Conservation (phyloP, 306 rosid species). For the peach (Prunus persica) region Prunus_persica_NCBIv2 NC_034012.1:7786501-7787000, state of each 20-base stretch:
- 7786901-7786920: slow-evolving; percentile 42
- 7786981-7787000: slow-evolving; percentile 11
- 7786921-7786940: slow-evolving; percentile 45
- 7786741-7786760: slow-evolving; percentile 13
- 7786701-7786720: neutral
- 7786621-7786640: slow-evolving; percentile 20
- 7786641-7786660: slow-evolving; percentile 8
- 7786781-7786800: slow-evolving; percentile 57
- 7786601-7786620: neutral
- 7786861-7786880: neutral
- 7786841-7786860: neutral
- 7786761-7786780: slow-evolving; percentile 65
- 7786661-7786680: slow-evolving; percentile 13
- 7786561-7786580: slow-evolving; percentile 28
- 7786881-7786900: neutral
- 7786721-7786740: neutral
- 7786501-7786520: slow-evolving; percentile 57
- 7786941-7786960: slow-evolving; percentile 46
- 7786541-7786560: slow-evolving; percentile 49
- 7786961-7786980: slow-evolving; percentile 44
- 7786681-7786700: slow-evolving; percentile 5
- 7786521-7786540: slow-evolving; percentile 43
- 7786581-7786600: slow-evolving; percentile 24
- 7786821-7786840: slow-evolving; percentile 41
- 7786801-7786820: slow-evolving; percentile 46